phyloP scores from a whole-genome alignment of 371 early-diverging fungal genomes.

The Mortierella sp. region DNA sequence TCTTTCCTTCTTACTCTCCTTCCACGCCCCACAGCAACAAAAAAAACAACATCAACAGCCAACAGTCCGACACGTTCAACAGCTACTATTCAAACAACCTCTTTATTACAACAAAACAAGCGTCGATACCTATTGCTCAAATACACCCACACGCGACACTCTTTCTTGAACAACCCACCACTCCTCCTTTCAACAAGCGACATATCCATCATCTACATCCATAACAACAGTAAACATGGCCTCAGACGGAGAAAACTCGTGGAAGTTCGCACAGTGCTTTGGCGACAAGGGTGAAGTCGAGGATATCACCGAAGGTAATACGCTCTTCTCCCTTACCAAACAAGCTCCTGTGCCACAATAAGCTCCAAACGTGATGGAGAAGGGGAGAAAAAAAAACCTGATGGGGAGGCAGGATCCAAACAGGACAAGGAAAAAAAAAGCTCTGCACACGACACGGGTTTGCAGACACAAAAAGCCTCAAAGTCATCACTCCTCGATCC shows the following conservation, averaged over 20 bases:
- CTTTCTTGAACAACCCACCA: not conserved
- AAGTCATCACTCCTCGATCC: too few relatives aligned
- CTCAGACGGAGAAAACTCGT: constrained; percentile 72
- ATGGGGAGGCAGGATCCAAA: not conserved
- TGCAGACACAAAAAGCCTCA: not conserved
- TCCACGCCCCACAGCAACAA: not conserved
- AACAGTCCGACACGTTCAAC: not conserved
- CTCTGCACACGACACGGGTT: too few relatives aligned
- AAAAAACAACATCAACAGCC: not conserved
- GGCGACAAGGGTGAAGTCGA: constrained; percentile 98
- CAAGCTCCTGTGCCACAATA: not conserved
- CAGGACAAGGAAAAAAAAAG: not conserved
- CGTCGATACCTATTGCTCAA: not conserved
- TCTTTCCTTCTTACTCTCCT: not conserved
- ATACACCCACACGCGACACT: not conserved
- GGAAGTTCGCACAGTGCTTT: constrained; percentile 98
- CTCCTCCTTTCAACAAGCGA: not conserved
- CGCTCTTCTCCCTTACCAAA: not conserved
- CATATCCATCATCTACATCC: not conserved
- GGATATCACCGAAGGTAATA: constrained; percentile 96
- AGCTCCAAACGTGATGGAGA: not conserved
- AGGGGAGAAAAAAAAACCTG: not conserved
- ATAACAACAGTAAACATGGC: constrained; percentile 16
- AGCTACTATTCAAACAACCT: too few relatives aligned
- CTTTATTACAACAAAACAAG: not conserved